Conservation (phyloP, 2,329 filamentous ascomycete genomes). For the Pleoardoris graminearum region DNA sequence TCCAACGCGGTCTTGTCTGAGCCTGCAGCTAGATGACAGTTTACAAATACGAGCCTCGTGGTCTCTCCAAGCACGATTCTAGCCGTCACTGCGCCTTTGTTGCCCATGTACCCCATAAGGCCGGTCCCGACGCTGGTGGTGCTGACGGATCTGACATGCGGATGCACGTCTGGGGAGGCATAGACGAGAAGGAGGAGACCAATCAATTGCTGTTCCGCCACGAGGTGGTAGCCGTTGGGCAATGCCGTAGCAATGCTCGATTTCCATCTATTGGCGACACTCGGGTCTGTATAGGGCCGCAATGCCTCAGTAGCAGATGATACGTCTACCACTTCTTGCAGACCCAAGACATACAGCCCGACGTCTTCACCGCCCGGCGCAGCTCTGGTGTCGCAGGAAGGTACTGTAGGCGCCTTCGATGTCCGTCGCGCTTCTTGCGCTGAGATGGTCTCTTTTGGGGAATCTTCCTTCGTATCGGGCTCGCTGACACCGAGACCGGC, state of each 20-base stretch:
- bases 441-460: slow-evolving; percentile 50
- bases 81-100: slow-evolving; percentile 87
- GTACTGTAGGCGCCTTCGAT: slow-evolving; percentile 50
- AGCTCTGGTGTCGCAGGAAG: slow-evolving; percentile 49
- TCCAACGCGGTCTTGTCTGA: slow-evolving; percentile 77
- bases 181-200: slow-evolving; percentile 85
- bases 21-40: slow-evolving; percentile 88
- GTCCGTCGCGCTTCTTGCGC: slow-evolving; percentile 53
- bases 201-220: slow-evolving; percentile 82
- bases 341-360: slow-evolving; percentile 83
- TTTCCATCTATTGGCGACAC: slow-evolving; percentile 77
- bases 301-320: slow-evolving; percentile 78
- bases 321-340: slow-evolving; percentile 92
- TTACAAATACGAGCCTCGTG: slow-evolving; percentile 85
- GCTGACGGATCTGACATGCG: slow-evolving; percentile 78
- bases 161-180: slow-evolving; percentile 74
- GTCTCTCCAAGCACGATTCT: slow-evolving; percentile 86
- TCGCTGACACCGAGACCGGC: slow-evolving; percentile 53
- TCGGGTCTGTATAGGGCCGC: slow-evolving; percentile 72
- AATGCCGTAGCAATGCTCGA: slow-evolving; percentile 72
- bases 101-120: slow-evolving; percentile 89
- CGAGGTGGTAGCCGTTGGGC: slow-evolving; percentile 73
- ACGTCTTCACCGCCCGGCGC: slow-evolving; percentile 69
- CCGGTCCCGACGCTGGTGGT: slow-evolving; percentile 85
- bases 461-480: slow-evolving; percentile 34